phyloP scores from a whole-genome alignment of 768 basidiomycete species.

The Podaxis mareebaensis region DNA sequence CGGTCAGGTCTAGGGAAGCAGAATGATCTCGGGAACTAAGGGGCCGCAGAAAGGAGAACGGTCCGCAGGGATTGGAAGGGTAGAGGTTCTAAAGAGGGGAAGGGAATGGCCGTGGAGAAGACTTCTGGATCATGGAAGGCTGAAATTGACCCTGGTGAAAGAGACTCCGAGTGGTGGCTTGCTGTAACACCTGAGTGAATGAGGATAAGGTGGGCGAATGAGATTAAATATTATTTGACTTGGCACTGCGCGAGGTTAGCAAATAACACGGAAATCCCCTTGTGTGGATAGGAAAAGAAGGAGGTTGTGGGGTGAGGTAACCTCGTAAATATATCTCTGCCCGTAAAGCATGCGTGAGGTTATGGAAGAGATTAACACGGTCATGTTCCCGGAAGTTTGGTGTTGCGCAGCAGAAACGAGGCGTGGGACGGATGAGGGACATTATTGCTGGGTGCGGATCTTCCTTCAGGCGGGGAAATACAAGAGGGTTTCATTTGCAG shows the following conservation, averaged over 20 bases:
- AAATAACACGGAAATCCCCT: not conserved
- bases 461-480: not conserved
- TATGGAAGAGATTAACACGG: not conserved
- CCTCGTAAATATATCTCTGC: not conserved
- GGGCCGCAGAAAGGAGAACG: not conserved
- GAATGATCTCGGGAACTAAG: conserved; percentile 8
- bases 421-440: not conserved
- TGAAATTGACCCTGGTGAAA: not conserved
- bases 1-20: not conserved
- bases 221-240: not conserved
- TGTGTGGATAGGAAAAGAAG: not conserved
- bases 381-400: not conserved
- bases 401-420: not conserved
- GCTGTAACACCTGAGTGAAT: too few species aligned
- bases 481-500: conserved; percentile 8
- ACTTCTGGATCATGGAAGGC: not conserved
- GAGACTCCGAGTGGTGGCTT: not conserved
- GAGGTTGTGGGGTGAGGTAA: not conserved
- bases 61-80: not conserved
- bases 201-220: not conserved
- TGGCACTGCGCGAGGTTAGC: not conserved
- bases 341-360: not conserved
- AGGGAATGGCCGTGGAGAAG: not conserved
- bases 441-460: not conserved
- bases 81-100: not conserved